Percentiles rank a stretch among this genome's conserved stretches.
phyloP scores from a whole-genome alignment of 23 red algal species.

The Pyropia yezoensis region DNA sequence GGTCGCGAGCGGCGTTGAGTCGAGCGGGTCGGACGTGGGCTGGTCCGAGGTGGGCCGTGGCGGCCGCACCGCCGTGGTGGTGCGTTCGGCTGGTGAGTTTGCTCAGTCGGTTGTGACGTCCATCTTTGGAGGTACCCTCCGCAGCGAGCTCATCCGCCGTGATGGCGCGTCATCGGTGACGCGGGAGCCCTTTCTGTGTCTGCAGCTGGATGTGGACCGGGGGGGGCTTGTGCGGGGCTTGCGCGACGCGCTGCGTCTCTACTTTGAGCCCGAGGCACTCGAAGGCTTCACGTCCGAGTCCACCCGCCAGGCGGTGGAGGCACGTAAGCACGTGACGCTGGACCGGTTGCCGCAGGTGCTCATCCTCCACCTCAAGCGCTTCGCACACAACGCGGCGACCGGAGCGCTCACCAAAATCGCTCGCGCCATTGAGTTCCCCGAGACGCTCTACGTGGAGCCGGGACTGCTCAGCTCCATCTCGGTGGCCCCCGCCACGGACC shows the following conservation, averaged over 20 bases:
- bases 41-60: conserved; percentile 70
- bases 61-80: conserved; percentile 62
- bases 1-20: too few species aligned
- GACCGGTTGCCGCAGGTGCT: conserved; percentile 53
- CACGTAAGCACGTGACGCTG: conserved; percentile 42
- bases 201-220: conserved; percentile 67
- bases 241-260: conserved; percentile 51
- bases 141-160: conserved; percentile 61
- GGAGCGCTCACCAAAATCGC: conserved; percentile 39
- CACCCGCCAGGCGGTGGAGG: conserved; percentile 27
- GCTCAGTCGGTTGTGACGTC: conserved; percentile 20
- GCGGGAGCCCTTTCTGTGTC: conserved; percentile 75
- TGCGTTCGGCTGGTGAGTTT: conserved; percentile 17
- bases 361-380: conserved; percentile 84
- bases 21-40: conserved; percentile 3
- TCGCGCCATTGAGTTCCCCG: conserved; percentile 35
- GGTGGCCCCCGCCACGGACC: not conserved
- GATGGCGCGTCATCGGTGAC: conserved; percentile 67
- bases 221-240: conserved; percentile 22
- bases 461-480: conserved; percentile 3
- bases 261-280: conserved; percentile 73
- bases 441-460: conserved; percentile 21
- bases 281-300: conserved; percentile 30
- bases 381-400: conserved; percentile 38
- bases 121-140: conserved; percentile 70